These are phyloP conservation scores for Ascochyta lentis DNA, from an alignment of 2,329 filamentous ascomycete species.

Conservation along the genomic window DNA sequence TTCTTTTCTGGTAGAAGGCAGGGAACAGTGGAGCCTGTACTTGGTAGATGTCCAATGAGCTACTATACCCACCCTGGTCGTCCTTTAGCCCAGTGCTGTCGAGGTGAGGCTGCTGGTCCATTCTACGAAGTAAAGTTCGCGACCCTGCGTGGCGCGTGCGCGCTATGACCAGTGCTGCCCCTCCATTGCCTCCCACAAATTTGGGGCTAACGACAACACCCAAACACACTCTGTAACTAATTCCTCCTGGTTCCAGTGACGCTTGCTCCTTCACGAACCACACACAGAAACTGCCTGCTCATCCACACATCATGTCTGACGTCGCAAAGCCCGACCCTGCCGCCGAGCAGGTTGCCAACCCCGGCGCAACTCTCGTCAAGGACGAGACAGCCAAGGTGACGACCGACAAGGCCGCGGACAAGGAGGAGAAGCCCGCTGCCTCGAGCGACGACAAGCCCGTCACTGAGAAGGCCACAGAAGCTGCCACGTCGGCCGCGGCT, in stretches of 20 bases:
- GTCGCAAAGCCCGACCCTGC: constrained; percentile 51
- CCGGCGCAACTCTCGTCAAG: constrained; percentile 50
- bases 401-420: constrained; percentile 44
- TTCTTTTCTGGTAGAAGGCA: neutral
- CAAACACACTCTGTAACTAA: constrained; percentile 23
- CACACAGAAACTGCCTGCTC: constrained; percentile 3
- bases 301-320: constrained; percentile 44
- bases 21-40: neutral
- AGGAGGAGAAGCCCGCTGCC: constrained; percentile 27
- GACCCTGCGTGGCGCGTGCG: neutral
- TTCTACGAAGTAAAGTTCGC: neutral
- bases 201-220: constrained; percentile 30
- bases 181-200: constrained; percentile 37
- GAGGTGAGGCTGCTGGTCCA: neutral
- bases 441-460: constrained; percentile 60
- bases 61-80: too few relatives aligned
- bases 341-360: constrained; percentile 48
- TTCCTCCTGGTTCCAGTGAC: constrained; percentile 10
- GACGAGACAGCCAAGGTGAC: constrained; percentile 56
- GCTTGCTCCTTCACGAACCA: constrained; percentile 10
- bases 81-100: neutral
- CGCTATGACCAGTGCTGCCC: constrained; percentile 18
- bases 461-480: constrained; percentile 49
- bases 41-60: neutral
- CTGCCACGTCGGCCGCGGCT: constrained; percentile 42